Evolutionary conservation across 2,329 filamentous ascomycete genomes (phyloP).

Genomic region (Clonostachys byssicola): DNA sequence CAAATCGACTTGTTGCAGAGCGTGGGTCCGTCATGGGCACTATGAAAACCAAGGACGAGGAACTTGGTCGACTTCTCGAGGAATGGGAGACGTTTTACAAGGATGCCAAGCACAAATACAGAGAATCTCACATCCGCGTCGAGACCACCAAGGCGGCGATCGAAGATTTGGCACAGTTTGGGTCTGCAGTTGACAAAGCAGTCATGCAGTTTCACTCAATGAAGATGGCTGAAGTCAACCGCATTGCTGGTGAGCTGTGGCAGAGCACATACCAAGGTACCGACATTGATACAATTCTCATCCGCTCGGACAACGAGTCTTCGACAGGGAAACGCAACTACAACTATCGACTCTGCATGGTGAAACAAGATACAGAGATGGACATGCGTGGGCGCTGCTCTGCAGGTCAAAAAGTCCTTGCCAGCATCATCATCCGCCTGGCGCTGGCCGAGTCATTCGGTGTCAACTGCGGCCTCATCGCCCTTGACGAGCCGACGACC

Average conservation of each 20-base stretch:
- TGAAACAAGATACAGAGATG: conserved; percentile 96
- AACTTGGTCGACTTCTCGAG: conserved; percentile 65
- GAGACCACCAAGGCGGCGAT: conserved; percentile 90
- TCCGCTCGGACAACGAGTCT: conserved; percentile 84
- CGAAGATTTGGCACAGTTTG: conserved; percentile 82
- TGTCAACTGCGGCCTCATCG: conserved; percentile 91
- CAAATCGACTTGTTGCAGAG: conserved; percentile 67
- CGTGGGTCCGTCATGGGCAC: conserved; percentile 71
- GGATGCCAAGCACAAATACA: conserved; percentile 74
- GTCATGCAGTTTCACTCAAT: conserved; percentile 95
- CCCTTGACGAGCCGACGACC: conserved; percentile 94
- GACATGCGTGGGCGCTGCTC: conserved; percentile 98
- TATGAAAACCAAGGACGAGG: conserved; percentile 80
- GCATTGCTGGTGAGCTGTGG: conserved; percentile 95
- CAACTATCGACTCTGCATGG: conserved; percentile 98
- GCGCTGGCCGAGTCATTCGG: conserved; percentile 96
- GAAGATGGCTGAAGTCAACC: conserved; percentile 98
- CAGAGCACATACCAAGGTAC: conserved; percentile 94
- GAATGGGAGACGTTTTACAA: conserved; percentile 89
- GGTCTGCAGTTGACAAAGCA: conserved; percentile 82
- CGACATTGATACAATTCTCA: conserved; percentile 94
- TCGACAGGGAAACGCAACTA: conserved; percentile 73
- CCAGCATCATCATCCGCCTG: conserved; percentile 94
- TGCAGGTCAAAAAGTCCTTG: conserved; percentile 93
- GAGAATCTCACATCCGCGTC: conserved; percentile 83